Percentiles rank a stretch among this genome's conserved stretches.
Evolutionary conservation across 106 monocot species (phyloP).

Genomic region (Dendrobium catenatum): DNA sequence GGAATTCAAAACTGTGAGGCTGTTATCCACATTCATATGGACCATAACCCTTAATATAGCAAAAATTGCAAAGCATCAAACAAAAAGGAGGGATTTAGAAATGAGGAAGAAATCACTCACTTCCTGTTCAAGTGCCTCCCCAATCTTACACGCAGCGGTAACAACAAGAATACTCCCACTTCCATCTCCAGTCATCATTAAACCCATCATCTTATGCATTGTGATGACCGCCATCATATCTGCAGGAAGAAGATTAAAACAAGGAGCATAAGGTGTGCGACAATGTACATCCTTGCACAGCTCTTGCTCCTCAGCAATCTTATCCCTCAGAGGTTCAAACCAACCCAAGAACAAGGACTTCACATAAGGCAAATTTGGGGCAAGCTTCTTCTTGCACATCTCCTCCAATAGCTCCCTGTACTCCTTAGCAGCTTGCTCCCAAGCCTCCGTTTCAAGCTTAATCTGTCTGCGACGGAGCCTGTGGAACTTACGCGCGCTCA

Average conservation of each 20-base stretch:
- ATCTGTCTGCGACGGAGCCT: constrained; percentile 54
- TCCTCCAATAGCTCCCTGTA: constrained; percentile 69
- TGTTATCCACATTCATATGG: background rate
- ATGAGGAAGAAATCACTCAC: constrained; percentile 18
- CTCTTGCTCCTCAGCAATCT: constrained; percentile 53
- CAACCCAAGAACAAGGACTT: constrained; percentile 83
- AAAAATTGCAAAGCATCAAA: background rate
- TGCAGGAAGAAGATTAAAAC: constrained; percentile 48
- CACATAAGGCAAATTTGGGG: constrained; percentile 78
- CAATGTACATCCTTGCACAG: constrained; percentile 20
- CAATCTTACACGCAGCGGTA: constrained; percentile 48
- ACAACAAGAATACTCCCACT: constrained; percentile 57
- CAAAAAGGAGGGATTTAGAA: background rate
- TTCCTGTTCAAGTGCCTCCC: constrained; percentile 84
- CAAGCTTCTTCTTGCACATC: constrained; percentile 82
- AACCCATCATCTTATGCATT: constrained; percentile 89
- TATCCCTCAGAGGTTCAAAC: constrained; percentile 77
- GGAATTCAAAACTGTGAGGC: background rate
- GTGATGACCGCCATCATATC: constrained; percentile 96
- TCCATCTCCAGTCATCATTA: constrained; percentile 62
- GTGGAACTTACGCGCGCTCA: constrained; percentile 22
- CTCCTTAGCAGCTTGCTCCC: constrained; percentile 86
- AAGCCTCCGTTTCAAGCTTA: constrained; percentile 77
- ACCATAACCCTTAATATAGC: background rate
- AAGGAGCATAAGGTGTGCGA: constrained; percentile 23